Percentiles rank a stretch among this genome's conserved stretches.
Evolutionary conservation across 177 flowering plant species (phyloP).

Genomic region (Vitis hybrid): DNA sequence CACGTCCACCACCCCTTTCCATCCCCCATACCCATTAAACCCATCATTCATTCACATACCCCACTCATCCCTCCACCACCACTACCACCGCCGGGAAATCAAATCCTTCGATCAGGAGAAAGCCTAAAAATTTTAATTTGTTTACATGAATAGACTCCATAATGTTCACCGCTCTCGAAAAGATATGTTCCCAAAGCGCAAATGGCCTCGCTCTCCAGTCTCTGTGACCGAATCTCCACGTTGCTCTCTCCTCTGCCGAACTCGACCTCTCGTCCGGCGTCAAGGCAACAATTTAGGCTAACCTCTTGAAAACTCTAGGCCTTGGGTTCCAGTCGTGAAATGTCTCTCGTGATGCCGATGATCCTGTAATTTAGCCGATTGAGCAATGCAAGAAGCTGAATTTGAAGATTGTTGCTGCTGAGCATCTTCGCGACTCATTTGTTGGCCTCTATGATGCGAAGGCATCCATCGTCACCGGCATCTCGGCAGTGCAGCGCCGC

Average conservation of each 20-base stretch:
- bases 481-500: slow-evolving; percentile 42
- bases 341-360: slow-evolving; percentile 15
- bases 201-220: slow-evolving; percentile 46
- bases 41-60: no score
- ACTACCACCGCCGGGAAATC: no score
- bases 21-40: no score
- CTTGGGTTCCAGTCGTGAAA: slow-evolving; percentile 37
- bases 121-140: no score
- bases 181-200: slow-evolving; percentile 58
- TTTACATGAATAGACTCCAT: slow-evolving; percentile 56
- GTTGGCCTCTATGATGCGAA: slow-evolving; percentile 68
- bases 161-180: slow-evolving; percentile 64
- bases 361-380: slow-evolving; percentile 29
- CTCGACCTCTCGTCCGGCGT: slow-evolving; percentile 47
- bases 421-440: slow-evolving; percentile 61
- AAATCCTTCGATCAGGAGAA: no score
- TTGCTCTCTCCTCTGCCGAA: slow-evolving; percentile 32
- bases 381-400: slow-evolving; percentile 52
- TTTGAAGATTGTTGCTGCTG: slow-evolving; percentile 56
- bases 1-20: no score
- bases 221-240: slow-evolving; percentile 54
- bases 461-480: slow-evolving; percentile 32
- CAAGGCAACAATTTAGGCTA: slow-evolving; percentile 54
- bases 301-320: slow-evolving; percentile 46
- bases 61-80: no score